Conservation (phyloP, 2,329 filamentous ascomycete species). For the Aspergillus ibericus region DNA sequence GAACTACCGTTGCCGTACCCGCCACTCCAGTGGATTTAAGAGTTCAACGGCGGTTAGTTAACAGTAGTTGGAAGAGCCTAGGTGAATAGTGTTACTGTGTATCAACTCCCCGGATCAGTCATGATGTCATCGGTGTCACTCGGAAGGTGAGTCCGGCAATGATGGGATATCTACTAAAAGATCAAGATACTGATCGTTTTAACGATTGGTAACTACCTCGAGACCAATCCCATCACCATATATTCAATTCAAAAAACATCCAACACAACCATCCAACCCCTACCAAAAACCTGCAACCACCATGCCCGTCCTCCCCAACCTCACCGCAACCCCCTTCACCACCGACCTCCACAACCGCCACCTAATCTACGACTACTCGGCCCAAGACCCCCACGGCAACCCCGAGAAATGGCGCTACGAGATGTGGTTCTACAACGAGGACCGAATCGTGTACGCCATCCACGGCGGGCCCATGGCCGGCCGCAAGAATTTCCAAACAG, state of each 20-base stretch:
- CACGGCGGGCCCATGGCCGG: slow-evolving; percentile 62
- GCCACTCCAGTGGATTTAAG: no score
- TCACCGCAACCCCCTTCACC: slow-evolving; percentile 42
- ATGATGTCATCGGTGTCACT: no score
- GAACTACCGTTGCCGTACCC: no score
- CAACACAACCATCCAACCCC: not conserved
- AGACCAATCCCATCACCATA: no score
- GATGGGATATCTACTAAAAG: no score
- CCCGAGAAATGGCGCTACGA: slow-evolving; percentile 63
- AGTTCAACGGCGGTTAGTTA: no score
- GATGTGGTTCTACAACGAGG: slow-evolving; percentile 60
- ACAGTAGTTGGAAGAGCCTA: no score
- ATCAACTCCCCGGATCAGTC: no score
- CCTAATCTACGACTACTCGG: slow-evolving; percentile 59
- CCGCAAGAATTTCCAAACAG: slow-evolving; percentile 55
- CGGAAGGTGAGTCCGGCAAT: no score
- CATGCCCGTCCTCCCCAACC: slow-evolving; percentile 24
- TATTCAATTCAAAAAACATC: not conserved
- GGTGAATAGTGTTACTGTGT: no score
- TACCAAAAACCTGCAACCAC: not conserved
- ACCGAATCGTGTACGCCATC: slow-evolving; percentile 59
- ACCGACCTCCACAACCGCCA: slow-evolving; percentile 56
- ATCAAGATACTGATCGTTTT: no score
- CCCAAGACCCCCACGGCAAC: slow-evolving; percentile 48
- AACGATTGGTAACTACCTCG: no score